Conservation (phyloP, 1,139 yeast genomes). For the Magnusiomyces suaveolens region DNA sequence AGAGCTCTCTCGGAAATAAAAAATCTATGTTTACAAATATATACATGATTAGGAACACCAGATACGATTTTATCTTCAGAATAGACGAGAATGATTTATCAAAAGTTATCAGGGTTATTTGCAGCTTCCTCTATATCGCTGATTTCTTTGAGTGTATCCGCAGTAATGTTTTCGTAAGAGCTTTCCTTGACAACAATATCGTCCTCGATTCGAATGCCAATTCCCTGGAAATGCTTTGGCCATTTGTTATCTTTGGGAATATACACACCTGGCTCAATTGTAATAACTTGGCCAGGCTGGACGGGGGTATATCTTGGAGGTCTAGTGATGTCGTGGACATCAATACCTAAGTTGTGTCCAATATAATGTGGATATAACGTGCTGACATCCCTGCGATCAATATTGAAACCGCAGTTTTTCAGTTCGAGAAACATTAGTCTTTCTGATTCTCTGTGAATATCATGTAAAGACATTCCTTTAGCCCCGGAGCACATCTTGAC, state of each 20-base stretch:
- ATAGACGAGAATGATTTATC: no score
- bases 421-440: conserved; percentile 51
- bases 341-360: conserved; percentile 92
- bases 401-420: conserved; percentile 57
- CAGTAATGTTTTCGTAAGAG: conserved; percentile 54
- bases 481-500: conserved; percentile 55
- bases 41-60: no score
- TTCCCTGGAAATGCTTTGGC: conserved; percentile 76
- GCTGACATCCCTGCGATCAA: conserved; percentile 20
- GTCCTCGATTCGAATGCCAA: conserved; percentile 93
- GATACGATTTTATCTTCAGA: no score
- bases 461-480: conserved; percentile 52
- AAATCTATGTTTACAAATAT: no score
- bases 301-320: conserved; percentile 37
- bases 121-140: conserved; percentile 53
- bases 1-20: no score
- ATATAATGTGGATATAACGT: conserved; percentile 84
- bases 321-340: conserved; percentile 72
- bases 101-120: not conserved
- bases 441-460: conserved; percentile 65
- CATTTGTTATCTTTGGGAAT: conserved; percentile 60
- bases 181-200: conserved; percentile 67
- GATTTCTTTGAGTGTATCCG: conserved; percentile 77
- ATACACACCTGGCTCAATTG: conserved; percentile 92
- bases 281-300: conserved; percentile 45